Percentiles rank a stretch among this genome's conserved stretches.
phyloP scores from a whole-genome alignment of 2,329 filamentous ascomycete genomes.

The Dothistroma pini region DNA sequence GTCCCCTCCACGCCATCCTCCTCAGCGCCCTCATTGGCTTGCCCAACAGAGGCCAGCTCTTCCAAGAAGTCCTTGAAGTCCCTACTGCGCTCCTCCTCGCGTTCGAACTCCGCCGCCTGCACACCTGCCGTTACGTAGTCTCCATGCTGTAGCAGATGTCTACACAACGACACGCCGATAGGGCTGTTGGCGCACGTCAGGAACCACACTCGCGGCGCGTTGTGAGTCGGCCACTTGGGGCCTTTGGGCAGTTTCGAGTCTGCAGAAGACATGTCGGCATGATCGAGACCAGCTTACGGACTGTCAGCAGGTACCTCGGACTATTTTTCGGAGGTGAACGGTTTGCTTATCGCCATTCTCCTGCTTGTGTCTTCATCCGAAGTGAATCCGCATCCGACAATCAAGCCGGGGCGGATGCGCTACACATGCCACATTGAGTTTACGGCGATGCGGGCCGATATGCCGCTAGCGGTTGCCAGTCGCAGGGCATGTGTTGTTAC shows the following conservation, averaged over 20 bases:
- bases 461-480: background rate
- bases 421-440: background rate
- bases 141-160: conserved; percentile 80
- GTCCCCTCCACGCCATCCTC: conserved; percentile 31
- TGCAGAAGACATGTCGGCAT: conserved; percentile 20
- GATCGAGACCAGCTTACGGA: background rate
- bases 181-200: conserved; percentile 83
- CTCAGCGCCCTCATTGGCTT: conserved; percentile 9
- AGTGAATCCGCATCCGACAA: background rate
- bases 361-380: background rate
- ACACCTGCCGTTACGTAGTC: conserved; percentile 87
- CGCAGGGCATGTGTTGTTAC: background rate
- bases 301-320: background rate
- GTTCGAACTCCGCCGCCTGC: conserved; percentile 71
- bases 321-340: background rate
- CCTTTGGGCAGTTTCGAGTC: conserved; percentile 32
- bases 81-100: conserved; percentile 63
- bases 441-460: background rate
- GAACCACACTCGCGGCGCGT: conserved; percentile 82
- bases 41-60: conserved; percentile 38
- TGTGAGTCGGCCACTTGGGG: conserved; percentile 57
- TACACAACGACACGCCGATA: conserved; percentile 75
- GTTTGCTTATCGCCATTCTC: background rate
- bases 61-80: conserved; percentile 78
- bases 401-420: background rate